Percentiles rank a stretch among this genome's conserved stretches.
These are phyloP conservation scores for Collybia nuda DNA, from an alignment of 768 basidiomycete species.

Conservation along the genomic window DNA sequence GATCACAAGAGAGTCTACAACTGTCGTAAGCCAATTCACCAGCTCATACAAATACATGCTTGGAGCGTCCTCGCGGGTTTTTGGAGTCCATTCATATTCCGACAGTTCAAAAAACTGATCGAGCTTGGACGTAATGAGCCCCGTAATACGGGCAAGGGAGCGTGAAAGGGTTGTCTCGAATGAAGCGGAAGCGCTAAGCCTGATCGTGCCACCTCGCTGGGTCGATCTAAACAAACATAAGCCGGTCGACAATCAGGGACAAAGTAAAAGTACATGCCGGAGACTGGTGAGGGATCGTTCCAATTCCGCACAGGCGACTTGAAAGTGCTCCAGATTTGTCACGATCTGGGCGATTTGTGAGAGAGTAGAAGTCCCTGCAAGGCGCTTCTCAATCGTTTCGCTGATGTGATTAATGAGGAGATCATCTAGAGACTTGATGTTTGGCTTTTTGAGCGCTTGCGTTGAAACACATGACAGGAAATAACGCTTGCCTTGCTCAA, in stretches of 20 bases:
- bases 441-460: constrained; percentile 2
- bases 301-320: constrained; percentile 79
- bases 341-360: constrained; percentile 93
- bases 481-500: constrained; percentile 68
- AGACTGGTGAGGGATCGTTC: constrained; percentile 82
- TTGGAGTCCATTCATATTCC: constrained; percentile 92
- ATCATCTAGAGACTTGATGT: constrained; percentile 75
- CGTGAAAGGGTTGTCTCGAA: constrained; percentile 70
- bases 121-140: constrained; percentile 86
- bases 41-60: constrained; percentile 96
- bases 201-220: constrained; percentile 81
- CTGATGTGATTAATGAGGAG: constrained; percentile 78
- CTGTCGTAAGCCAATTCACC: constrained; percentile 94
- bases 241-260: not conserved
- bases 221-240: constrained; percentile 54
- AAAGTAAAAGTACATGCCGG: constrained; percentile 44
- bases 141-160: constrained; percentile 75
- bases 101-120: constrained; percentile 95
- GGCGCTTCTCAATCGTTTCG: constrained; percentile 71
- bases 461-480: not conserved
- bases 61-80: constrained; percentile 67
- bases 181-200: constrained; percentile 57
- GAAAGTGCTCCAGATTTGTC: constrained; percentile 90
- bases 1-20: constrained; percentile 87
- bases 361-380: constrained; percentile 73